Conservation (phyloP, 257 asterid species). For the Ilex asprella region DNA sequence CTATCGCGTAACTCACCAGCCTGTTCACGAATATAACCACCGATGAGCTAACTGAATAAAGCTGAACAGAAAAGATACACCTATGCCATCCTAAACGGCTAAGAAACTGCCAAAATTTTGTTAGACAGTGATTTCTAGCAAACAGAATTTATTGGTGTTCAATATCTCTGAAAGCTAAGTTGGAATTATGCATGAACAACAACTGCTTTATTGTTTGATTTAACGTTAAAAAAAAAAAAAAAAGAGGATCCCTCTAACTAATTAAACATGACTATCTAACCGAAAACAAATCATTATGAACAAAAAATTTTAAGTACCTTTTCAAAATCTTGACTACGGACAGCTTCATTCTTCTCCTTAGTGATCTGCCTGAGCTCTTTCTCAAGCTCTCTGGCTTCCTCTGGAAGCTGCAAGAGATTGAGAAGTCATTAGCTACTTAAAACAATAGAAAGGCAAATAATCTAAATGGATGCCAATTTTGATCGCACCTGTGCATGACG, state of each 20-base stretch:
- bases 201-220: too few relatives aligned
- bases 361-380: slow-evolving; percentile 95
- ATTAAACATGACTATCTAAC: too few relatives aligned
- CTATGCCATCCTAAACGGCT: too few relatives aligned
- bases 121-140: too few relatives aligned
- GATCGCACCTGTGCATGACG: slow-evolving; percentile 87
- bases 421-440: slow-evolving; percentile 2
- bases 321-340: slow-evolving; percentile 90
- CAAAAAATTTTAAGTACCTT: slow-evolving; percentile 39
- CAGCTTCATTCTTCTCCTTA: slow-evolving; percentile 94
- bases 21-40: slow-evolving; percentile 26
- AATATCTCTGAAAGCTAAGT: too few relatives aligned
- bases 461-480: not conserved
- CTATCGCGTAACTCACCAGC: slow-evolving; percentile 95
- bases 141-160: too few relatives aligned
- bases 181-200: too few relatives aligned
- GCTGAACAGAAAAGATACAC: not conserved
- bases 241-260: too few relatives aligned
- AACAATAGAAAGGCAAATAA: slow-evolving; percentile 1
- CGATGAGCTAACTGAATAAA: not conserved
- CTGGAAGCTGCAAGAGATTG: slow-evolving; percentile 66
- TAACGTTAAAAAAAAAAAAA: too few relatives aligned
- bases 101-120: too few relatives aligned
- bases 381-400: slow-evolving; percentile 97
- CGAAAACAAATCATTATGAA: not conserved